Conservation (phyloP, 2,329 filamentous ascomycete species). For the Colletotrichum sp. region DNA sequence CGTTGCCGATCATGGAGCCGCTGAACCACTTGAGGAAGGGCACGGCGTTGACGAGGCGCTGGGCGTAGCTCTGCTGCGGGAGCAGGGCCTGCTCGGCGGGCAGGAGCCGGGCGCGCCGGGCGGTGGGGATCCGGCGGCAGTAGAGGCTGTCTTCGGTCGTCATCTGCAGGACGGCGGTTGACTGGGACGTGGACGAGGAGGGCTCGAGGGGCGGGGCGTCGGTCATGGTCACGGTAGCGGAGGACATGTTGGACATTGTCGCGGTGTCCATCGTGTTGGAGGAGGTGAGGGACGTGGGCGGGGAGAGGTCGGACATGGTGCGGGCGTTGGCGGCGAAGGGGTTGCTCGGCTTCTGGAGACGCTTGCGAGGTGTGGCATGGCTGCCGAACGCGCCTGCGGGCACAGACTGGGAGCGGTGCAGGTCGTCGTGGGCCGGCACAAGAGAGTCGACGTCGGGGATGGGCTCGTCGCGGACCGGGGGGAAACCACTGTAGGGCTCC, state of each 20-base stretch:
- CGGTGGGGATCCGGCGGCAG: conserved; percentile 70
- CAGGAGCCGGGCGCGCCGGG: conserved; percentile 68
- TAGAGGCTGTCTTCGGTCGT: conserved; percentile 46
- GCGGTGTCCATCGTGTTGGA: conserved; percentile 64
- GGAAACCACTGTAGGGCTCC: conserved; percentile 70
- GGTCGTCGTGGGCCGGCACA: conserved; percentile 34
- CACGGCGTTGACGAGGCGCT: conserved; percentile 68
- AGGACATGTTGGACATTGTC: conserved; percentile 48
- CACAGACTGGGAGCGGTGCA: conserved; percentile 40
- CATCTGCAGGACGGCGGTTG: not conserved
- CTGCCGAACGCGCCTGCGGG: conserved; percentile 30
- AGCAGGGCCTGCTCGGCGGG: conserved; percentile 74
- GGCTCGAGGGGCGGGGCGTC: conserved; percentile 30
- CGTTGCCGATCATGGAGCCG: conserved; percentile 74
- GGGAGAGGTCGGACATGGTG: conserved; percentile 40
- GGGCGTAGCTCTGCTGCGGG: conserved; percentile 69
- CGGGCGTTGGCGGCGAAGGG: conserved; percentile 38
- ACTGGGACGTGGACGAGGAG: not conserved
- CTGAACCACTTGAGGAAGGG: conserved; percentile 77
- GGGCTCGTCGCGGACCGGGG: conserved; percentile 68
- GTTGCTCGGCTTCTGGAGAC: conserved; percentile 29
- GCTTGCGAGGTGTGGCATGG: conserved; percentile 28
- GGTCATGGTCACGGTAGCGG: conserved; percentile 52
- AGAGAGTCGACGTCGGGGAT: conserved; percentile 58
- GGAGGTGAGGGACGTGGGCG: conserved; percentile 53